Conservation (phyloP, 345 rosid species). For the Lepidium sativum region DNA sequence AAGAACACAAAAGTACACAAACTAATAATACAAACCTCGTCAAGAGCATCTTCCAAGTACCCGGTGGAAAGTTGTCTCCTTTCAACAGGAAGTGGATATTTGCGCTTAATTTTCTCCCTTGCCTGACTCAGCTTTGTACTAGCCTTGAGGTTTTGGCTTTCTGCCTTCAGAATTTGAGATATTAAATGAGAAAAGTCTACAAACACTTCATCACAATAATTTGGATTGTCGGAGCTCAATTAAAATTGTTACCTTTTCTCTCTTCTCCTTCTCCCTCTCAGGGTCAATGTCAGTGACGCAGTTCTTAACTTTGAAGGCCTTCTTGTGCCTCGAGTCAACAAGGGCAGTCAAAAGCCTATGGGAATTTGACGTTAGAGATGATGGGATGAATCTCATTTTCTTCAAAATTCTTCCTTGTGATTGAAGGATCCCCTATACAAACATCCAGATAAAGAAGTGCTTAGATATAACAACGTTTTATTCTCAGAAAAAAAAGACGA, state of each 20-base stretch:
- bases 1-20: constrained; percentile 4
- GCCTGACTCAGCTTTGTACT: constrained; percentile 75
- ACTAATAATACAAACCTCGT: constrained; percentile 53
- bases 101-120: constrained; percentile 78
- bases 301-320: constrained; percentile 83
- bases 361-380: constrained; percentile 86
- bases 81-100: constrained; percentile 62
- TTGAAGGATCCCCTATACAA: constrained; percentile 88
- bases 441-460: constrained; percentile 1
- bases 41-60: constrained; percentile 91
- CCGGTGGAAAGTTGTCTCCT: constrained; percentile 88
- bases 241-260: constrained; percentile 69
- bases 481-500: not conserved
- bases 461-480: not conserved
- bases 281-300: constrained; percentile 98
- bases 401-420: constrained; percentile 91
- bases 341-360: constrained; percentile 90
- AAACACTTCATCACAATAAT: not conserved
- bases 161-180: constrained; percentile 48
- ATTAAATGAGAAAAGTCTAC: not conserved
- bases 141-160: constrained; percentile 88
- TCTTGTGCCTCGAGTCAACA: constrained; percentile 88
- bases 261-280: constrained; percentile 96
- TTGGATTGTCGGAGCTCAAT: not conserved
- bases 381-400: constrained; percentile 96